phyloP scores from a whole-genome alignment of 2,329 filamentous ascomycete species.

The Ceratocystis ficicola region DNA sequence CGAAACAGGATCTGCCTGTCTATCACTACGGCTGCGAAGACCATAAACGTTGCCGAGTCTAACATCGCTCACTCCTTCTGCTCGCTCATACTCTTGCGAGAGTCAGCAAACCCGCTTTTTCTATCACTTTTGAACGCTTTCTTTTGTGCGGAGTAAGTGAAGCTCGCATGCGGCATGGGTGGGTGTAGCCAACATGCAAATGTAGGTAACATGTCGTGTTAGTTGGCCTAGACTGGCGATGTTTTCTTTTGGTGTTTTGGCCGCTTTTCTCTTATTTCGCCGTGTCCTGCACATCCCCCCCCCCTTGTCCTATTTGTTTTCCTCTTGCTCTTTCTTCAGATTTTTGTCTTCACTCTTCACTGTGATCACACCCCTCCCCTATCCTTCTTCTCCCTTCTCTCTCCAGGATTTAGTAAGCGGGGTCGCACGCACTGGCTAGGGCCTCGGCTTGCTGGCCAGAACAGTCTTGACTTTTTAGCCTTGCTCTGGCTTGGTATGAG shows the following conservation, averaged over 20 bases:
- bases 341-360: no score
- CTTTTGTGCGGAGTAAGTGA: neutral
- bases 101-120: neutral
- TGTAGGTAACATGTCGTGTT: neutral
- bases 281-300: neutral
- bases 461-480: neutral
- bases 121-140: neutral
- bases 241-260: conserved; percentile 2
- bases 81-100: neutral
- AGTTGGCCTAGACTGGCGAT: neutral
- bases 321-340: no score
- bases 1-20: neutral
- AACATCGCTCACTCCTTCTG: no score
- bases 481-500: neutral
- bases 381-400: neutral
- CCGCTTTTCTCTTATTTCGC: neutral
- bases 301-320: neutral
- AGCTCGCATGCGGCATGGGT: no score
- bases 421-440: neutral
- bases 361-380: neutral
- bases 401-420: conserved; percentile 6
- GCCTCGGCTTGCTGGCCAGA: neutral
- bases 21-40: no score
- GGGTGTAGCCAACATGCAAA: neutral
- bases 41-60: no score